Evolutionary conservation across 1,139 yeast species (phyloP).

Genomic region (Yamadazyma dendronema): DNA sequence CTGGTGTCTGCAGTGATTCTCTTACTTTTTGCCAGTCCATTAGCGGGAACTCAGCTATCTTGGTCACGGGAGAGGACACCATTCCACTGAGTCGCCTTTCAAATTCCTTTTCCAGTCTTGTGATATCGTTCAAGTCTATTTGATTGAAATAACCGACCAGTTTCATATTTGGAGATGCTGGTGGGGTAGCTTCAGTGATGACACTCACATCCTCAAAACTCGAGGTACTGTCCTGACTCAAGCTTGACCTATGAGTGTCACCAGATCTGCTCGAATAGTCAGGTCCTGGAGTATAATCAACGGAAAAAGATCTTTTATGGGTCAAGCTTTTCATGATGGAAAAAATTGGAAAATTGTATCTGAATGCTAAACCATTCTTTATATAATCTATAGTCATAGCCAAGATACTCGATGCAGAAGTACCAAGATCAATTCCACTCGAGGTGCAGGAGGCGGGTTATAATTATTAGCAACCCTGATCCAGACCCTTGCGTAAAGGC

Average conservation of each 20-base stretch:
- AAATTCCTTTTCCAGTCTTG: conserved; percentile 10
- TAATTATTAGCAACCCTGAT: too few relatives aligned
- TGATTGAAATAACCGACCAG: neutral
- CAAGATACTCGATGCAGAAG: too few relatives aligned
- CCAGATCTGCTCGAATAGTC: too few relatives aligned
- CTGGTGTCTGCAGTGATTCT: too few relatives aligned
- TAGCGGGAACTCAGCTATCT: conserved; percentile 7
- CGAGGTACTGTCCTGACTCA: conserved; percentile 11
- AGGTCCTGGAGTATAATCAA: too few relatives aligned
- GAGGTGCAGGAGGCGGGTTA: neutral
- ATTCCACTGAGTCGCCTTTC: neutral
- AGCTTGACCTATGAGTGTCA: neutral
- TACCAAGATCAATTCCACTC: too few relatives aligned
- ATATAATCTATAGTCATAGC: neutral
- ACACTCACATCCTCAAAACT: conserved; percentile 5
- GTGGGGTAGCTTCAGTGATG: conserved; percentile 8
- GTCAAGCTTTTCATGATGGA: neutral
- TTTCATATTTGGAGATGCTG: conserved; percentile 13
- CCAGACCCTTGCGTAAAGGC: too few relatives aligned
- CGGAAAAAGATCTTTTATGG: conserved; percentile 13
- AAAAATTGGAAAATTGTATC: neutral
- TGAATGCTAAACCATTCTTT: neutral
- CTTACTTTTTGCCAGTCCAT: too few relatives aligned
- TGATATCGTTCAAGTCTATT: conserved; percentile 22
- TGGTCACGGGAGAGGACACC: neutral